Base-by-base conservation (phyloP, 2,329 filamentous ascomycete species). In the Dichotomopilus funicola region DNA sequence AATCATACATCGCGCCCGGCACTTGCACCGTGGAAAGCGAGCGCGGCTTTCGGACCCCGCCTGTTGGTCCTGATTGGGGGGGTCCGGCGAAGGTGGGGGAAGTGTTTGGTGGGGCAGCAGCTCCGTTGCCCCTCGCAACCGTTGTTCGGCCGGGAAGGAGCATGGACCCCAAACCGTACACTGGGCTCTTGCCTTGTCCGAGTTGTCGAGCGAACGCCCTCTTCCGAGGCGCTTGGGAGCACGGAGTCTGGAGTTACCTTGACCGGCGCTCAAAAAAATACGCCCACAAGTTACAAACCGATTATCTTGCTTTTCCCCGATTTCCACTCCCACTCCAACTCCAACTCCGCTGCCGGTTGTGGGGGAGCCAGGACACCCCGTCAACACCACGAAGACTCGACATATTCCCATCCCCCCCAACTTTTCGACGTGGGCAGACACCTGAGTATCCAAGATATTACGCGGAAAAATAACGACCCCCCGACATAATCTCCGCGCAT, bases 51-150 rank as follows among this genome's bases (percentile, higher is more conserved):
- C 6, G 31, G 41, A 43, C 49, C 55, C 49, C 49, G 43, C 47
- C 41, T 31, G 53, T 37, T 38, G 37, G 43, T 11, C 35, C 52
- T 44, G 50, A 51, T 56, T 60, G 53, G 53, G 54, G 61, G 42
- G 19, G 42, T 11, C 34, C 10, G 13, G 12, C 34, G 8, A 6
- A 47, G 44, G 44, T 47, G 44, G 44, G 44, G 44, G 37, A 9
- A 12, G 37, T 8, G 37, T 38, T 12, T 38, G 8, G 53, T 50
- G 13, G 19, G 19, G 19, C 19, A 27, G 19, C 40, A 31, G 35
- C 12, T 8, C 34, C 35, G 62, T 64, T 64, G 62, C 62, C 61
- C 62, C 54, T 57, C 48, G 57, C 61, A 62, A 63, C 62, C 35
- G 35, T 45, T 54, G 41, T 46, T 34, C 50, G 42, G 48, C 36